A percentile compares a stretch with the other conserved stretches of the same genome.
phyloP scores from a whole-genome alignment of 768 basidiomycete genomes.

The Pseudohyphozyma bogoriensis region DNA sequence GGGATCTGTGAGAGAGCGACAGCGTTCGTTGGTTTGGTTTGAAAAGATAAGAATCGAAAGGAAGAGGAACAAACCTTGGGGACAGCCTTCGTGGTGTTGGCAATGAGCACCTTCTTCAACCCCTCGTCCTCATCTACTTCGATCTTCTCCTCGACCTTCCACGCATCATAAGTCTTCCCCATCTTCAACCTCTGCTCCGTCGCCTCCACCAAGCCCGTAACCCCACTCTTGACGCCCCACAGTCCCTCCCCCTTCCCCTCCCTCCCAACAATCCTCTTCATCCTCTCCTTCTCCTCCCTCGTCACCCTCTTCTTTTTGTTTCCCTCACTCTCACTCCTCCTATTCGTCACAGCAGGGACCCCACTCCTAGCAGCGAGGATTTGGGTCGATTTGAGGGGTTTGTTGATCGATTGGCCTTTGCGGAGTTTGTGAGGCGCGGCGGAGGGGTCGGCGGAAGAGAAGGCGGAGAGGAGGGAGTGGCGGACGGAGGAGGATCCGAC shows the following conservation, averaged over 20 bases:
- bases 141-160: constrained; percentile 11
- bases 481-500: constrained; percentile 11
- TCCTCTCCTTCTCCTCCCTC: constrained; percentile 20
- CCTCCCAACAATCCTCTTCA: constrained; percentile 22
- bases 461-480: constrained; percentile 7
- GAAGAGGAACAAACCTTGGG: constrained; percentile 15
- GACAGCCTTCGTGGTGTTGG: not conserved
- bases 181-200: no score
- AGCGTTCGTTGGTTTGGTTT: not conserved
- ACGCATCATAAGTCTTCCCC: constrained; percentile 29
- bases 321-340: constrained; percentile 5
- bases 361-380: constrained; percentile 30
- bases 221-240: constrained; percentile 24
- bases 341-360: constrained; percentile 19
- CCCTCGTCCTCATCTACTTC: constrained; percentile 5
- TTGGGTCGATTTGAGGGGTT: constrained; percentile 24
- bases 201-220: no score
- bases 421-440: constrained; percentile 9
- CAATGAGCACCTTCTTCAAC: not conserved
- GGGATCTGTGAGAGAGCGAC: constrained; percentile 19
- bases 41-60: no score
- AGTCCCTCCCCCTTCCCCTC: constrained; percentile 28
- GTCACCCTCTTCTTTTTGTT: constrained; percentile 17
- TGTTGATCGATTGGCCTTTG: constrained; percentile 24
- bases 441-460: constrained; percentile 6